These are phyloP conservation scores for Lentithecium fluviatile DNA, from an alignment of 495 filamentous ascomycete genomes.

Conservation along the genomic window DNA sequence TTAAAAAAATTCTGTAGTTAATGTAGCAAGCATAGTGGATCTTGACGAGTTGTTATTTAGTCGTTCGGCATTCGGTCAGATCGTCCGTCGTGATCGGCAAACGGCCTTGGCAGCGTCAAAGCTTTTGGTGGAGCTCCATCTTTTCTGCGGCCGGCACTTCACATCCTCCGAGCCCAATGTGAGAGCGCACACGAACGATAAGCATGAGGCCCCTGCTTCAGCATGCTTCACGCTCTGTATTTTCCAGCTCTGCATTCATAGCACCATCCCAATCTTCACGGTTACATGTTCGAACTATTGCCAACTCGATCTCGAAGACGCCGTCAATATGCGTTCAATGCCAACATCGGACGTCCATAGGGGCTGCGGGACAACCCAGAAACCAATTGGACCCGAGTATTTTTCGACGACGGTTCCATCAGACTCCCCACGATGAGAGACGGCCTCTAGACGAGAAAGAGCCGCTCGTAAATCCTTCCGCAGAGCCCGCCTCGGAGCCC, in stretches of 20 bases:
- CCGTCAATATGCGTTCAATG: slow-evolving; percentile 36
- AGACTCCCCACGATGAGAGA: neutral
- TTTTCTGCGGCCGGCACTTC: neutral
- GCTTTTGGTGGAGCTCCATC: no score
- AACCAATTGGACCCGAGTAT: neutral
- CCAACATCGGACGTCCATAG: slow-evolving; percentile 17
- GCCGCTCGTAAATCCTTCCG: neutral
- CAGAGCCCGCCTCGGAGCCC: neutral
- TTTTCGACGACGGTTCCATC: neutral
- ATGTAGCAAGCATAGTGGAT: no score
- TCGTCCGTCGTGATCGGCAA: neutral
- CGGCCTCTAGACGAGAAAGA: neutral
- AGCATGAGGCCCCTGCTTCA: slow-evolving; percentile 39
- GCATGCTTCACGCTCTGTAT: slow-evolving; percentile 32
- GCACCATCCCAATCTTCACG: neutral
- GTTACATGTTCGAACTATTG: neutral
- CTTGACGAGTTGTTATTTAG: no score
- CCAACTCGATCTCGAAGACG: neutral
- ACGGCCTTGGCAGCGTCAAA: no score
- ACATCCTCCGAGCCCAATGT: neutral
- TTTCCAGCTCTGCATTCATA: slow-evolving; percentile 4
- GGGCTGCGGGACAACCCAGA: neutral
- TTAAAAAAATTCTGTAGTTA: no score
- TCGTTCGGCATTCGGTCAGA: no score
- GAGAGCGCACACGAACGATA: slow-evolving; percentile 4